Percentiles rank a stretch among this genome's conserved stretches.
Conservation (phyloP, 2,329 filamentous ascomycete genomes). For the Pyrenophora graminea region DNA sequence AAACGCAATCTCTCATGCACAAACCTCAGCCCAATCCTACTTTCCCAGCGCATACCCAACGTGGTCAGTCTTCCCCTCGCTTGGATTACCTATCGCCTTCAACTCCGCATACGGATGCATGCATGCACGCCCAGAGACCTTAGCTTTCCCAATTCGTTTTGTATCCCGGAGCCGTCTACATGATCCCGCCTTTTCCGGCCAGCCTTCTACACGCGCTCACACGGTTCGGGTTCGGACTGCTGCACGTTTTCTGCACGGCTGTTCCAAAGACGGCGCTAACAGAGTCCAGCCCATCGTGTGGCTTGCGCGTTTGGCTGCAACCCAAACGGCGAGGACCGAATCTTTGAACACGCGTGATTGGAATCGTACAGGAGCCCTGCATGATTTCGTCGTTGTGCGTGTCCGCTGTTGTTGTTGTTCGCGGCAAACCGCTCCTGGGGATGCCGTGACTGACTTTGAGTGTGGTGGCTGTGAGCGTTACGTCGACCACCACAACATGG, state of each 20-base stretch:
- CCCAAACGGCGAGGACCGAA: conserved; percentile 23
- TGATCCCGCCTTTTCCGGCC: too few species aligned
- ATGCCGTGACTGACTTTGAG: not conserved
- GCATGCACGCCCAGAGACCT: not conserved
- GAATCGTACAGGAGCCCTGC: not conserved
- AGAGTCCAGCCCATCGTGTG: conserved; percentile 34
- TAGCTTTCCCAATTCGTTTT: not conserved
- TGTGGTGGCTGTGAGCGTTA: conserved; percentile 3
- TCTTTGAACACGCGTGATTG: conserved; percentile 6
- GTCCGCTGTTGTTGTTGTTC: not conserved
- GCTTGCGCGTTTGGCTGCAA: conserved; percentile 29
- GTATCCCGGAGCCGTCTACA: too few species aligned
- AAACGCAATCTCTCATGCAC: too few species aligned
- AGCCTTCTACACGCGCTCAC: too few species aligned
- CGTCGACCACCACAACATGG: not conserved
- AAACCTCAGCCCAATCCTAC: too few species aligned
- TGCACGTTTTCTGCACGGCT: not conserved
- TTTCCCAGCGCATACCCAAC: too few species aligned
- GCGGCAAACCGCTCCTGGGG: not conserved
- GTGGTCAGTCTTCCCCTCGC: not conserved
- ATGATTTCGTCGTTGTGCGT: not conserved
- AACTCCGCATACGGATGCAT: not conserved
- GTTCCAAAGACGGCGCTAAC: conserved; percentile 10
- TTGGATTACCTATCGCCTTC: not conserved
- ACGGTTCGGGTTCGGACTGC: too few species aligned